These are phyloP conservation scores for Fusarium sp. DNA, from an alignment of 2,329 filamentous ascomycete species.

Conservation along the genomic window DNA sequence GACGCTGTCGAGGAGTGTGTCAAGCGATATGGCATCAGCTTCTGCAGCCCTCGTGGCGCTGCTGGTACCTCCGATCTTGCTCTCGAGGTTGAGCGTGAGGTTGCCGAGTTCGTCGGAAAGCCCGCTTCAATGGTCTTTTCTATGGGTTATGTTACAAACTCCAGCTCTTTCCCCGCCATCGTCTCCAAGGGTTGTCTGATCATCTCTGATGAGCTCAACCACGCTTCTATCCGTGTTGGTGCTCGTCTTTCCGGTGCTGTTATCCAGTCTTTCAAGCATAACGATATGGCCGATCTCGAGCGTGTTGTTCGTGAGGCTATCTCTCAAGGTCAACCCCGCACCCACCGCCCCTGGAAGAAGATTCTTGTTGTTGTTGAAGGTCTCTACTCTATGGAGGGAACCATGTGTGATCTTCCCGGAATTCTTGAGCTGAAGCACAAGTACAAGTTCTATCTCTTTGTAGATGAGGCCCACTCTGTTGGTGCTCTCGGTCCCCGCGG, in stretches of 20 bases:
- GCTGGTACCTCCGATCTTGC: slow-evolving; percentile 88
- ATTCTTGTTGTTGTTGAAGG: slow-evolving; percentile 96
- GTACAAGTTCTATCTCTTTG: slow-evolving; percentile 96
- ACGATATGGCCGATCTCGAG: slow-evolving; percentile 91
- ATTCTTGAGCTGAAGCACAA: slow-evolving; percentile 87
- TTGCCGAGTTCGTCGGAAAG: slow-evolving; percentile 94
- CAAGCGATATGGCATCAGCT: slow-evolving; percentile 84
- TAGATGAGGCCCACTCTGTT: slow-evolving; percentile 96
- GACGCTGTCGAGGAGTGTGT: slow-evolving; percentile 90
- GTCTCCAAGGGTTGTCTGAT: slow-evolving; percentile 93
- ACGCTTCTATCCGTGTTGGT: slow-evolving; percentile 96
- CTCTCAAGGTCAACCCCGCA: slow-evolving; percentile 95
- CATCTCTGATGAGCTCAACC: slow-evolving; percentile 97
- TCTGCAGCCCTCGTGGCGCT: slow-evolving; percentile 84
- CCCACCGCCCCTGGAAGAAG: slow-evolving; percentile 99
- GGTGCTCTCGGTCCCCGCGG: slow-evolving; percentile 90
- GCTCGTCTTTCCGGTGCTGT: slow-evolving; percentile 94
- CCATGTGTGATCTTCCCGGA: slow-evolving; percentile 96
- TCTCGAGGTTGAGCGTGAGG: slow-evolving; percentile 86
- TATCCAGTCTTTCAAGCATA: slow-evolving; percentile 97
- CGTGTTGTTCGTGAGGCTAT: slow-evolving; percentile 88
- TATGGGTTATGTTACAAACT: slow-evolving; percentile 98
- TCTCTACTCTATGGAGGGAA: slow-evolving; percentile 99
- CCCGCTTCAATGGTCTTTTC: slow-evolving; percentile 96
- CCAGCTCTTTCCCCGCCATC: slow-evolving; percentile 89